phyloP scores from a whole-genome alignment of 345 rosid genomes.

The sweet orange (Citrus sinensis) region DVS_A1.0 CM039163.1:50112001-50112500 shows the following conservation, averaged over 20 bases:
- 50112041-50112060: background rate
- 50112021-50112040: background rate
- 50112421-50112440: constrained; percentile 8
- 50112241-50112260: background rate
- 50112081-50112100: background rate
- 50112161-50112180: background rate
- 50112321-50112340: constrained; percentile 15
- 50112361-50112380: constrained; percentile 17
- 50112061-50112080: background rate
- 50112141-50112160: background rate
- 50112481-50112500: constrained; percentile 6
- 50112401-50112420: constrained; percentile 15
- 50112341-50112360: constrained; percentile 14
- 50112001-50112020: background rate
- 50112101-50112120: too few species aligned
- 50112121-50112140: background rate
- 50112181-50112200: background rate
- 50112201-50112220: background rate
- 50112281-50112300: constrained; percentile 30
- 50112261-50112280: constrained; percentile 35
- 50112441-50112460: constrained; percentile 27
- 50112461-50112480: constrained; percentile 13
- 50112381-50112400: constrained; percentile 8
- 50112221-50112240: background rate
- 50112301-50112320: constrained; percentile 16